Conservation (phyloP, 2,329 filamentous ascomycete species). For the Alternaria ethzedia region DNA sequence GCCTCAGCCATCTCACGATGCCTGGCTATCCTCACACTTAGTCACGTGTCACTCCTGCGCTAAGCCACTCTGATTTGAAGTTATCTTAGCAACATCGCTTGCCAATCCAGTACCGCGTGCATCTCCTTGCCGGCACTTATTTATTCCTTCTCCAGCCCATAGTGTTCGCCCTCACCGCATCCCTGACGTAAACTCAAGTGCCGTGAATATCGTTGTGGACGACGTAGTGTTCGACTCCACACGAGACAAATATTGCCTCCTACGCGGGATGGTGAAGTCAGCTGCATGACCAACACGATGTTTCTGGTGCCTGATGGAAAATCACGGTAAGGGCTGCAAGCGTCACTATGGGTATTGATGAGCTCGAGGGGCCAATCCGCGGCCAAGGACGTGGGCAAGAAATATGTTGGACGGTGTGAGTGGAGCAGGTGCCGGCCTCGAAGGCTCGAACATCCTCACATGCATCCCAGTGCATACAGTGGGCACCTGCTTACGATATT, state of each 20-base stretch:
- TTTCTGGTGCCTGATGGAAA: conserved; percentile 9
- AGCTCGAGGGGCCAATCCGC: conserved; percentile 4
- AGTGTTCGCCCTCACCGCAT: conserved; percentile 8
- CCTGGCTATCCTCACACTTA: neutral
- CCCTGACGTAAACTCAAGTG: neutral
- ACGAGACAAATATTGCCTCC: conserved; percentile 1
- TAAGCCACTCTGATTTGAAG: neutral
- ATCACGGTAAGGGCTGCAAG: conserved; percentile 3
- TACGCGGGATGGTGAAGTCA: conserved; percentile 1
- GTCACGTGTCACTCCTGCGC: neutral
- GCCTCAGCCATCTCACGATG: neutral
- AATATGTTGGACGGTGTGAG: conserved; percentile 16
- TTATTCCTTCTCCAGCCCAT: neutral
- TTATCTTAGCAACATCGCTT: neutral
- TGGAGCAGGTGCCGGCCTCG: conserved; percentile 18
- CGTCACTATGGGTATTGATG: conserved; percentile 1
- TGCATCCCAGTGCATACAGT: conserved; percentile 12
- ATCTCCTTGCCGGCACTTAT: neutral
- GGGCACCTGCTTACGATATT: conserved; percentile 28
- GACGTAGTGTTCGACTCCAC: conserved; percentile 6
- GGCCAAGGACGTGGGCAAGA: conserved; percentile 10
- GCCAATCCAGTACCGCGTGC: neutral
- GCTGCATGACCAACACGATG: conserved; percentile 4
- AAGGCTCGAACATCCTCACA: conserved; percentile 21
- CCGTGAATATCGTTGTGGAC: neutral